Evolutionary conservation across 2,329 filamentous ascomycete genomes (phyloP).

Genomic region (Uncinocarpus reesii): DNA sequence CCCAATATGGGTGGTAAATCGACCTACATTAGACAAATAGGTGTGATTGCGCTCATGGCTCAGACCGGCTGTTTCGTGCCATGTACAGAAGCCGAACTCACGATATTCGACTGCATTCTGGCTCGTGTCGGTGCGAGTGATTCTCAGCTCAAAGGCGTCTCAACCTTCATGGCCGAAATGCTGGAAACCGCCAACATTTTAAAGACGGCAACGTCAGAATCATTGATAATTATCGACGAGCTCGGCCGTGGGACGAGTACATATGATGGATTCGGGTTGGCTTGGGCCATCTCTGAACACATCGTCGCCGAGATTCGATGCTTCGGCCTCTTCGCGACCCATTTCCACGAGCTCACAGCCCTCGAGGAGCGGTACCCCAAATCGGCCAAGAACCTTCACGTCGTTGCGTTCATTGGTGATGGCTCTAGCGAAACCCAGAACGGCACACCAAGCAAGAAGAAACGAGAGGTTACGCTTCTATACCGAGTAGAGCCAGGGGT

Average conservation of each 20-base stretch:
- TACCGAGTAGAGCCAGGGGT: conserved; percentile 96
- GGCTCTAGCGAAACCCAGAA: conserved; percentile 29
- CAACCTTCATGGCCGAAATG: conserved; percentile 99
- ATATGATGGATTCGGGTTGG: conserved; percentile 96
- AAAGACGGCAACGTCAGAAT: conserved; percentile 89
- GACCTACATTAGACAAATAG: conserved; percentile 94
- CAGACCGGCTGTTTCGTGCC: conserved; percentile 96
- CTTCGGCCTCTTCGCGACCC: conserved; percentile 90
- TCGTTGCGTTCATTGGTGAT: conserved; percentile 78
- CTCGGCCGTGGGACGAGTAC: conserved; percentile 93
- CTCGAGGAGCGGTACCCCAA: conserved; percentile 69
- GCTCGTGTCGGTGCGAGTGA: conserved; percentile 92
- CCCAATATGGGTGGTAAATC: conserved; percentile 99
- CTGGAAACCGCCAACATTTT: conserved; percentile 96
- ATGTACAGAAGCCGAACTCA: conserved; percentile 78
- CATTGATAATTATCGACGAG: conserved; percentile 96
- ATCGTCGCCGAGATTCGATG: conserved; percentile 92
- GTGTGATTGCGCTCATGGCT: conserved; percentile 93
- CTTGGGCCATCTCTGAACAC: conserved; percentile 97
- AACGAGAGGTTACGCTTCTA: conserved; percentile 77
- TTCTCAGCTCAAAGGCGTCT: conserved; percentile 93
- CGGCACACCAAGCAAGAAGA: conserved; percentile 38
- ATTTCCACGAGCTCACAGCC: conserved; percentile 95
- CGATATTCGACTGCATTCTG: conserved; percentile 93
- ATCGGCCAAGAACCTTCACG: conserved; percentile 86